Evolutionary conservation across 2,329 filamentous ascomycete species (phyloP), one percentile per base, ranked within the genome.

Genomic region (Cladosporium sp.): DNA sequence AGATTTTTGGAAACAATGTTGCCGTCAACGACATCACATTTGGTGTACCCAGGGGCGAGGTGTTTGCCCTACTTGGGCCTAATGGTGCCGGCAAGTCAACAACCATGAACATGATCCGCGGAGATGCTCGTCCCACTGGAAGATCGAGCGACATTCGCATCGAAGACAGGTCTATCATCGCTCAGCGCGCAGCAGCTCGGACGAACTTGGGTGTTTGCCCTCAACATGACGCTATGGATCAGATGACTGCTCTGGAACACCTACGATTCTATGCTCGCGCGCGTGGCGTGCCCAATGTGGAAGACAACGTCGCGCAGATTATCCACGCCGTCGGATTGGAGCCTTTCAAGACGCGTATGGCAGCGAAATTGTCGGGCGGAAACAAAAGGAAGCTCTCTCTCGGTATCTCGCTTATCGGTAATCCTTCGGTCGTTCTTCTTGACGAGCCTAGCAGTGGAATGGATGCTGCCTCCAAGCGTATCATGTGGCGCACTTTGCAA

Each of bases 81-180:
- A 97, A 97, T 74, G 93, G 93, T 28, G 94, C 93, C 1, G 93
- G 93, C 65, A 97, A 97, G 73, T 92, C 89, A 0, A 96, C 93
- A 0, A 96, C 91, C 0, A 96, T 97, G 71, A 92, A 89, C 1
- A 82, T 97, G 52, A 92, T 98, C 69, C 87, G 93, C 68, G 94
- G 94, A n/a, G 93, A 97, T 72, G 85, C 94, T 31, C 87, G 88
- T 61, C 92, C 93, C 0, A 88, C 86, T 21, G 82, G 80, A 58
- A 85, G 87, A 63, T 85, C 86, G n/a, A 91, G 92, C 35, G 91
- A 96, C 65, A 87, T 97, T 5, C 85, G 92, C 50, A 90, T 97
- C 44, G 91, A 96, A 73, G 84, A 89, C 68, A 85, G 88, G 7
- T 92, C 91, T 6, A 89, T 97, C 57, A 87, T 86, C n/a, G 85